A percentile compares a stretch with the other conserved stretches of the same genome.
Conservation (phyloP, 805 yeast genomes). For the Wickerhamiella parazyma region DNA sequence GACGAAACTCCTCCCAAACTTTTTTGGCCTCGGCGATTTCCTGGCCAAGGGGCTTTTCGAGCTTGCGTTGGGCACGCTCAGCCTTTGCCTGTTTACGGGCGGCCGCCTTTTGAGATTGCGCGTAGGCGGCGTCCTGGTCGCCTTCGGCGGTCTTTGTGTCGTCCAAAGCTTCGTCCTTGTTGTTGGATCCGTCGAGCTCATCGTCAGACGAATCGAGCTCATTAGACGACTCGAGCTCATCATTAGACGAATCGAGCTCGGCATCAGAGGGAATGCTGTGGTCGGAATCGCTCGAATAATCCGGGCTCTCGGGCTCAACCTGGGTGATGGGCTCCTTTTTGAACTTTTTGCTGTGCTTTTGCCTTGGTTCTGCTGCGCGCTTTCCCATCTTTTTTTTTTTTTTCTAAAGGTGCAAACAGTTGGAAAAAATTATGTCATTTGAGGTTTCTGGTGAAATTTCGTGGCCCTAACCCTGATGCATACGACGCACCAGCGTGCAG, state of each 20-base stretch:
- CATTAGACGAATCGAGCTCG: slow-evolving; percentile 10
- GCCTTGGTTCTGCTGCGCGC: slow-evolving; percentile 18
- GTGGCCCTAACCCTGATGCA: background rate
- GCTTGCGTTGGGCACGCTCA: slow-evolving; percentile 60
- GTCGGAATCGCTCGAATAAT: background rate
- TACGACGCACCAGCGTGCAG: too few species aligned
- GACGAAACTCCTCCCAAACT: slow-evolving; percentile 85
- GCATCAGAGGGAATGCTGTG: slow-evolving; percentile 12
- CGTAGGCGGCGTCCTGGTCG: slow-evolving; percentile 10
- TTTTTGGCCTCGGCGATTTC: slow-evolving; percentile 74
- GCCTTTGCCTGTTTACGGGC: slow-evolving; percentile 48
- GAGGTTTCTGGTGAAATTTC: too few species aligned
- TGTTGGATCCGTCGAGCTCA: slow-evolving; percentile 12
- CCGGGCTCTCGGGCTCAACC: background rate
- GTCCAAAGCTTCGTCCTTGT: slow-evolving; percentile 13
- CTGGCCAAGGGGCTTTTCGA: slow-evolving; percentile 73
- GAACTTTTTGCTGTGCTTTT: slow-evolving; percentile 21
- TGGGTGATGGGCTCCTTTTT: slow-evolving; percentile 15
- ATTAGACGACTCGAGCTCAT: slow-evolving; percentile 13
- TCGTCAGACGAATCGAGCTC: slow-evolving; percentile 9
- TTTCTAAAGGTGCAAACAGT: too few species aligned
- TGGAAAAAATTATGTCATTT: slow-evolving; percentile 7
- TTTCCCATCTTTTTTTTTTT: slow-evolving; percentile 8
- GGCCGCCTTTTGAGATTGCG: slow-evolving; percentile 24
- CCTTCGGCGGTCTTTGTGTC: slow-evolving; percentile 14